Percentiles rank a stretch among this genome's conserved stretches.
phyloP scores from a whole-genome alignment of 116 monocot species.

The Zostera marina region DNA sequence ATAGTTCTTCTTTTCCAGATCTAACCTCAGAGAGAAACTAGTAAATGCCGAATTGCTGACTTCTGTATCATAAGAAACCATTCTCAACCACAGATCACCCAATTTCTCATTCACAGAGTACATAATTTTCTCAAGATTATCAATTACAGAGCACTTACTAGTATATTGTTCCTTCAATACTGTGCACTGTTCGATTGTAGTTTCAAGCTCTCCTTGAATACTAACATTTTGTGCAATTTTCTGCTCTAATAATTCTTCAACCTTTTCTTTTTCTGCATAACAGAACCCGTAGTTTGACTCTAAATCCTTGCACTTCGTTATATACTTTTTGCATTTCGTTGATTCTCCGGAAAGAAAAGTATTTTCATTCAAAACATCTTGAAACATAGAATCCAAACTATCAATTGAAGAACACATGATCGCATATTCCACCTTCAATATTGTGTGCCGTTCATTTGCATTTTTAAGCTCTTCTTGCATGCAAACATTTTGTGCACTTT shows the following conservation, averaged over 20 bases:
- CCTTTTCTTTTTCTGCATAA: conserved; percentile 31
- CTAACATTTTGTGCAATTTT: conserved; percentile 33
- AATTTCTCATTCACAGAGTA: conserved; percentile 28
- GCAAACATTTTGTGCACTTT: conserved; percentile 28
- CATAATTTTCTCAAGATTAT: conserved; percentile 24
- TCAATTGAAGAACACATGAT: conserved; percentile 11
- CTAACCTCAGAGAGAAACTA: conserved; percentile 11
- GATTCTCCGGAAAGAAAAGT: conserved; percentile 27
- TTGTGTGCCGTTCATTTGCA: conserved; percentile 16
- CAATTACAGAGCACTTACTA: conserved; percentile 19
- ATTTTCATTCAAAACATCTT: conserved; percentile 37
- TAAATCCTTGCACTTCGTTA: conserved; percentile 20
- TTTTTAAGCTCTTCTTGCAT: conserved; percentile 24
- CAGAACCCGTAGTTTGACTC: conserved; percentile 35
- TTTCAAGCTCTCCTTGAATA: conserved; percentile 28
- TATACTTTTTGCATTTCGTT: conserved; percentile 28
- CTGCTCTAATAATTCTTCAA: conserved; percentile 33
- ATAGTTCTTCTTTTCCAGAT: conserved; percentile 21
- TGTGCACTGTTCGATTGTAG: conserved; percentile 20
- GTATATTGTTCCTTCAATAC: conserved; percentile 32
- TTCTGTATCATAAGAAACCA: conserved; percentile 23
- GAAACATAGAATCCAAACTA: conserved; percentile 39
- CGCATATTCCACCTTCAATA: conserved; percentile 32
- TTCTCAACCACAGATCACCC: conserved; percentile 15
- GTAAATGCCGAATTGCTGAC: conserved; percentile 12